These are phyloP conservation scores for Rhodotorula sp. DNA, from an alignment of 1,284 basidiomycete genomes.

Conservation along the genomic window DNA sequence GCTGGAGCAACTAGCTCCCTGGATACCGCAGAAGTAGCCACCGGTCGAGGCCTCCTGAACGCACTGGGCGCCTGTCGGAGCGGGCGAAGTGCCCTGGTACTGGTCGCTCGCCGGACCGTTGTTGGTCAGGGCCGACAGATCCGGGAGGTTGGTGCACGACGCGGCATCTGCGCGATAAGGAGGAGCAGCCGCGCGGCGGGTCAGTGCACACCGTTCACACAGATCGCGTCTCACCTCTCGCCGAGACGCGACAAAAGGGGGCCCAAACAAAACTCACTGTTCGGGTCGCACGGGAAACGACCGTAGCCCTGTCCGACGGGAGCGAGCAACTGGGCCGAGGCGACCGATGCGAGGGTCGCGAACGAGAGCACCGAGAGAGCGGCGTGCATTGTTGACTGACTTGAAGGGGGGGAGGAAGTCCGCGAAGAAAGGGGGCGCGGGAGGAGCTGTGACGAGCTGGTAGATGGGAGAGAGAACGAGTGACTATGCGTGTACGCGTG, in stretches of 20 bases:
- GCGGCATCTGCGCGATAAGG: slow-evolving; percentile 1
- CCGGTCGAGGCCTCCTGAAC: slow-evolving; percentile 3
- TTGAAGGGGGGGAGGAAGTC: not conserved
- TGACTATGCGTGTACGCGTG: not conserved
- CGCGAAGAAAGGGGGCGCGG: not conserved
- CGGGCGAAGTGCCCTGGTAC: slow-evolving; percentile 12
- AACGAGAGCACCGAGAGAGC: slow-evolving; percentile 1
- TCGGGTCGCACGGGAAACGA: slow-evolving; percentile 23
- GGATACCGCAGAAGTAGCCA: slow-evolving; percentile 30
- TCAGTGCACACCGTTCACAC: not conserved
- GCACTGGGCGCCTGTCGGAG: slow-evolving; percentile 14
- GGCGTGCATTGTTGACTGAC: slow-evolving; percentile 12
- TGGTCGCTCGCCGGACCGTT: not conserved
- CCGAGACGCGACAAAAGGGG: not conserved
- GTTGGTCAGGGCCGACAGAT: not conserved
- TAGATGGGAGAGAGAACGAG: not conserved
- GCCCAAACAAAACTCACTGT: slow-evolving; percentile 9
- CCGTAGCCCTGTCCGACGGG: slow-evolving; percentile 15
- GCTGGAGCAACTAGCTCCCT: slow-evolving; percentile 9
- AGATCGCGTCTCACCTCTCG: not conserved
- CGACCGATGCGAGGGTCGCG: slow-evolving; percentile 7
- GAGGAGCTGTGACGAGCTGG: not conserved
- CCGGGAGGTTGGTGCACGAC: slow-evolving; percentile 1
- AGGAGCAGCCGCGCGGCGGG: not conserved
- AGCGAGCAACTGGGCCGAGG: slow-evolving; percentile 16